These are phyloP conservation scores for Neospora caninum DNA, from an alignment of 169 alveolate genomes.

Conservation along the genomic window DNA sequence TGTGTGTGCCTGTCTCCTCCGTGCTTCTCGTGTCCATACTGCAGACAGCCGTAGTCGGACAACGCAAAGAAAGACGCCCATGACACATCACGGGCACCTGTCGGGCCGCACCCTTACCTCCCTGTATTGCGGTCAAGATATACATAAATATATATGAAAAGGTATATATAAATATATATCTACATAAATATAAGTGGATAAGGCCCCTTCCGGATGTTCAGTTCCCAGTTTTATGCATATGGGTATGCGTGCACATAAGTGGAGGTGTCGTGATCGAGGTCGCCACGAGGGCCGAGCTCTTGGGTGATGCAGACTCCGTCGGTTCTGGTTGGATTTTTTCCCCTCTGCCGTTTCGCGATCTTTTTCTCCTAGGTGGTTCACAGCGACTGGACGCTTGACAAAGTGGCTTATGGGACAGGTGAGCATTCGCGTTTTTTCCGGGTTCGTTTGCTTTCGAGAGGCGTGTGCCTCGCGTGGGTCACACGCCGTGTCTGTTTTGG, in stretches of 20 bases:
- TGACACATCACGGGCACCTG: neutral
- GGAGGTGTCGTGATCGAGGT: too few species aligned
- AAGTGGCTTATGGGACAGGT: conserved; percentile 14
- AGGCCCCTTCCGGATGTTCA: too few species aligned
- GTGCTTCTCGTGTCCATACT: too few species aligned
- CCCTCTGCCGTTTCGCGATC: neutral
- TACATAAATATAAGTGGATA: neutral
- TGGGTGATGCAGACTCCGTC: neutral
- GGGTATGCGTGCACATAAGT: too few species aligned
- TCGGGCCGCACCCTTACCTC: neutral
- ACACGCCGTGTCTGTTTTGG: too few species aligned
- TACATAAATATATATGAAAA: neutral
- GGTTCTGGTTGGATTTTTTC: neutral
- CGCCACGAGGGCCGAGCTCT: too few species aligned
- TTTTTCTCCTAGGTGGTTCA: neutral
- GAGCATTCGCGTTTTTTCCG: neutral
- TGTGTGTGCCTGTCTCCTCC: too few species aligned
- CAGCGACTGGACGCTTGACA: conserved; percentile 21
- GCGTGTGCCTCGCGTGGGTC: neutral
- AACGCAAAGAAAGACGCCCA: too few species aligned
- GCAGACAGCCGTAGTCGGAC: too few species aligned
- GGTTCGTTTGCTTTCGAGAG: too few species aligned
- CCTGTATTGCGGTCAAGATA: neutral
- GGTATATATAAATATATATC: neutral
- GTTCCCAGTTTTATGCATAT: too few species aligned